phyloP scores from a whole-genome alignment of 441 rosid genomes.

The Gossypium gossypioides region DNA sequence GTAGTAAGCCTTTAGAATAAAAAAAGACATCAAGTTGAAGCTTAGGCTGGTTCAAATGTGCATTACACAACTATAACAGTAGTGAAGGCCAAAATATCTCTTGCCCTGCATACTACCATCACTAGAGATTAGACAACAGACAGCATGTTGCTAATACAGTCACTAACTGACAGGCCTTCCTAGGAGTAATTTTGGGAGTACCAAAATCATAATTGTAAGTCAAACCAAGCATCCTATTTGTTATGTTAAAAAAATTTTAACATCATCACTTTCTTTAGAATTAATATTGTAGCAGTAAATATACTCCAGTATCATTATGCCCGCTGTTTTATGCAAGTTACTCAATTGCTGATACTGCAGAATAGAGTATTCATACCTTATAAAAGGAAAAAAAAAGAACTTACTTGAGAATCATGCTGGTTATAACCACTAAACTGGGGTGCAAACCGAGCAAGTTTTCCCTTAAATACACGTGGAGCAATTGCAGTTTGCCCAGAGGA shows the following conservation, averaged over 20 bases:
- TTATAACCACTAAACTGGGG: constrained; percentile 64
- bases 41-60: neutral
- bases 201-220: neutral
- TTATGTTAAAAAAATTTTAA: neutral
- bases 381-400: constrained; percentile 9
- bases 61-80: neutral
- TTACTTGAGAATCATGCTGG: constrained; percentile 70
- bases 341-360: neutral
- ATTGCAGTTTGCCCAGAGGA: constrained; percentile 36
- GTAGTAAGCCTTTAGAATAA: neutral
- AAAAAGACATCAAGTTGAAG: neutral
- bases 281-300: neutral
- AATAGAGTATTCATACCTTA: neutral
- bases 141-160: neutral
- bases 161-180: neutral
- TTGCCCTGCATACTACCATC: neutral
- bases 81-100: neutral
- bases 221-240: neutral
- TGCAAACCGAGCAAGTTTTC: constrained; percentile 59
- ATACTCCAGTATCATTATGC: neutral
- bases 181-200: neutral
- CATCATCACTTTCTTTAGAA: neutral
- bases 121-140: neutral
- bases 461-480: constrained; percentile 52
- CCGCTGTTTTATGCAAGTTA: neutral